Base-by-base conservation (phyloP, 208 protist genomes). In the Trichomonas gallinae region DNA sequence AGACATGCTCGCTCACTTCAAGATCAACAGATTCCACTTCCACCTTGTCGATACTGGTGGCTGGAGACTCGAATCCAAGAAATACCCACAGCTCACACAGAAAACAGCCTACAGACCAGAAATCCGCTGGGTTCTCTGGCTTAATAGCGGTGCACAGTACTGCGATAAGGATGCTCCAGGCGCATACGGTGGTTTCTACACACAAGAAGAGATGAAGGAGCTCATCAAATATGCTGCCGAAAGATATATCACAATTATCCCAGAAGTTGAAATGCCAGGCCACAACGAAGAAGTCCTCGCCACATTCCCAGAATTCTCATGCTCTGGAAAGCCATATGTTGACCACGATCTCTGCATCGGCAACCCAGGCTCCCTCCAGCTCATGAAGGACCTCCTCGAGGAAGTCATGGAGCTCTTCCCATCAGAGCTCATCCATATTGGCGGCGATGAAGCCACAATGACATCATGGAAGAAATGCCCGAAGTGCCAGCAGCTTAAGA, bases 261-360 rank as follows among this genome's bases (percentile, higher is more conserved):
- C 96, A 40, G 96, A 96, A 91, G 46, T 96, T 26, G 96, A 96
- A 51, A 96, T 58, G 44, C 96, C 96, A 38, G 96, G 82, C 3
- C 96, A 96, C 45, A 10, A 38, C 13, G n/a, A 36, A 48, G 31
- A n/a, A 49, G 45, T 36, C 9, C 31, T 51, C 42, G 1, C 3
- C 0, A 51, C 38, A 38, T 96, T 83, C 48, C 96, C 96, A 51
- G 96, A 96, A 87, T n/a, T 87, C 34, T 93, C 46, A 6, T 85
- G 51, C 51, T 42, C n/a, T 31, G 93, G 63, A 23, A 8, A 46
- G 13, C 26, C 40, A 34, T 93, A 40, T 15, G 11, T 17, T 13
- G 6, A 34, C 26, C 17, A 48, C 34, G 87, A 34, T 21, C 46
- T 93, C 15, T 93, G 87, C n/a, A 21, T 44, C 21, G 87, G 87